Evolutionary conservation across 768 basidiomycete species (phyloP).

Genomic region (Lyophyllum semitale): DNA sequence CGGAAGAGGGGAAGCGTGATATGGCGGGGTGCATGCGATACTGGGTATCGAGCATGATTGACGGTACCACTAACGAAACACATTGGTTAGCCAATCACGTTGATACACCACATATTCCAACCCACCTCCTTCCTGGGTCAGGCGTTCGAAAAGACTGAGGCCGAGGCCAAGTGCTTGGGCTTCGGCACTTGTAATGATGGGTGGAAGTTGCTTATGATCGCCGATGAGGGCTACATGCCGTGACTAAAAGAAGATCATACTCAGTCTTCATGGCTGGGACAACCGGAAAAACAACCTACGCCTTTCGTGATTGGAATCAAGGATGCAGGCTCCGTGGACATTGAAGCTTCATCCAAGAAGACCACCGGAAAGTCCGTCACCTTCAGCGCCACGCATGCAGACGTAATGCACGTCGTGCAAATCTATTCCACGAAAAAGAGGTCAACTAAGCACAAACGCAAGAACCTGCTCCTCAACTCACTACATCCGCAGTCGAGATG

Average conservation of each 20-base stretch:
- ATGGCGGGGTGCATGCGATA: constrained; percentile 96
- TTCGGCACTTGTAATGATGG: constrained; percentile 78
- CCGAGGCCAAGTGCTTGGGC: constrained; percentile 75
- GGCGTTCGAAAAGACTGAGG: constrained; percentile 84
- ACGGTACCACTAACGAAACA: constrained; percentile 64
- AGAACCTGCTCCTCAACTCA: constrained; percentile 36
- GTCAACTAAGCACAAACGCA: background rate
- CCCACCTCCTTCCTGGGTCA: constrained; percentile 82
- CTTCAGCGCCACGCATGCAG: constrained; percentile 64
- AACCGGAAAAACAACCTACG: constrained; percentile 48
- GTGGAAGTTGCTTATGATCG: constrained; percentile 96
- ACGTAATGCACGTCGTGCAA: constrained; percentile 86
- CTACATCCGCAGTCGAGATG: constrained; percentile 70
- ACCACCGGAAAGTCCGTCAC: constrained; percentile 90
- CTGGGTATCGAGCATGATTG: constrained; percentile 91
- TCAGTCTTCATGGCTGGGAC: constrained; percentile 3
- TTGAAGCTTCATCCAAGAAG: constrained; percentile 92
- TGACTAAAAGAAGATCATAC: constrained; percentile 46
- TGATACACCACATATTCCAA: constrained; percentile 9
- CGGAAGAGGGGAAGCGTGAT: constrained; percentile 80
- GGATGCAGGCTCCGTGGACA: constrained; percentile 94
- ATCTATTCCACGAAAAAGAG: constrained; percentile 46
- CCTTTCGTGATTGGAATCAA: constrained; percentile 94
- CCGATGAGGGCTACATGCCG: constrained; percentile 87
- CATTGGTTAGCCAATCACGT: background rate